Evolutionary conservation across 768 basidiomycete genomes (phyloP), one percentile per base, ranked within the genome.

Genomic region (Dentipellis fragilis): DNA sequence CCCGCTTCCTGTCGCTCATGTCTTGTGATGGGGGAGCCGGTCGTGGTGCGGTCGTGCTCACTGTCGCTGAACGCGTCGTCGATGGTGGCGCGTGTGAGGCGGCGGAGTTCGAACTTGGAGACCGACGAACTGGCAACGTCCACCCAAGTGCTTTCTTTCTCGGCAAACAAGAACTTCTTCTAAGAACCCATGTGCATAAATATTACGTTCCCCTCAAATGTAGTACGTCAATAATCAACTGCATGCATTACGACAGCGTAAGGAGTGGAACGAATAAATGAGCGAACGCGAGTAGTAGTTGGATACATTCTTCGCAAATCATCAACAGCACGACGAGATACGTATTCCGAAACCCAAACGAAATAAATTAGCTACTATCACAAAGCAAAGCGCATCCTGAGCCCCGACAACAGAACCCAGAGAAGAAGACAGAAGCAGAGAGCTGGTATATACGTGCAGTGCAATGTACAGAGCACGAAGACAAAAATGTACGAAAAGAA

Each of bases 1-100:
- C 51, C 52, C 60, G 51, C 54, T 63, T 63, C 47, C 54, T 62
- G 36, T 57, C 58, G 45, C 54, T 57, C 62, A 62, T 58, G 51
- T 17, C 36, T 12, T 14, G 51, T 17, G n/a, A 16, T 35, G 51
- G 16, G 21, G n/a, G 48, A 19, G 14, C 21, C 23, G 17, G 48
- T 49, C 16, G 48, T 49, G 48, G n/a, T 17, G 42, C n/a, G n/a
- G 42, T 45, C 42, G 17, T 29, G 29, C 29, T 29, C 29, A 29
- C 3, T 3, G 29, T 19, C 14, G 42, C 19, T n/a, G 42, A 45
- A 16, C 42, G 42, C n/a, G 42, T 17, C 42, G 19, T 17, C 19
- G 42, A 45, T 16, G 29, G 48, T 49, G 22, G 12, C 48, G 48
- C 17, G 19, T 14, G 36, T 10, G n/a, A 51, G 35, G 51, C 29